phyloP scores from a whole-genome alignment of 2,329 filamentous ascomycete genomes.

The Penicillium hordei region DNA sequence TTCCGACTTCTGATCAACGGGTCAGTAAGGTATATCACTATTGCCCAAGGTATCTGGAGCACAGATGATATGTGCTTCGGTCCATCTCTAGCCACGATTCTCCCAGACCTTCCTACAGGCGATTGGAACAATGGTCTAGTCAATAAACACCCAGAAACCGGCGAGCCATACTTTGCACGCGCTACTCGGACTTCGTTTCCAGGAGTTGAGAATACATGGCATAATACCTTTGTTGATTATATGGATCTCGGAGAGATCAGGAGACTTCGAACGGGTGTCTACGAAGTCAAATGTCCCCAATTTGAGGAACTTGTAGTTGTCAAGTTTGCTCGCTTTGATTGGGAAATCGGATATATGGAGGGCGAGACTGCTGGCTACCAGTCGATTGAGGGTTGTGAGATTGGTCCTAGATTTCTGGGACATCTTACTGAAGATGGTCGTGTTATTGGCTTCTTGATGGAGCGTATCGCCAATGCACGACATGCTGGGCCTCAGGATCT shows the following conservation, averaged over 20 bases:
- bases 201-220: slow-evolving; percentile 24
- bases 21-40: slow-evolving; percentile 32
- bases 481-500: not conserved
- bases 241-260: not conserved
- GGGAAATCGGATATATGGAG: not conserved
- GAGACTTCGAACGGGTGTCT: not conserved
- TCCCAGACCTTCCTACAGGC: slow-evolving; percentile 26
- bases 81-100: slow-evolving; percentile 24
- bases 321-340: not conserved
- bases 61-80: slow-evolving; percentile 33
- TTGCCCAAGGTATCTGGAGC: slow-evolving; percentile 27
- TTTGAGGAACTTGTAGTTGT: not conserved
- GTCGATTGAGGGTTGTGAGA: not conserved
- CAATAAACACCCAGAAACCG: slow-evolving; percentile 15
- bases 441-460: not conserved
- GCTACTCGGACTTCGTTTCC: slow-evolving; percentile 20
- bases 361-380: not conserved
- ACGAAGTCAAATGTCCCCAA: not conserved
- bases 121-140: slow-evolving; percentile 35
- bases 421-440: not conserved
- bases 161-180: slow-evolving; percentile 23
- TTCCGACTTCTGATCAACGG: not conserved
- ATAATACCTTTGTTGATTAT: slow-evolving; percentile 13
- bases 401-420: not conserved
- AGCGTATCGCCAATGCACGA: not conserved